phyloP scores from a whole-genome alignment of 1,284 basidiomycete genomes.

The Sporisorium exsertum region DNA sequence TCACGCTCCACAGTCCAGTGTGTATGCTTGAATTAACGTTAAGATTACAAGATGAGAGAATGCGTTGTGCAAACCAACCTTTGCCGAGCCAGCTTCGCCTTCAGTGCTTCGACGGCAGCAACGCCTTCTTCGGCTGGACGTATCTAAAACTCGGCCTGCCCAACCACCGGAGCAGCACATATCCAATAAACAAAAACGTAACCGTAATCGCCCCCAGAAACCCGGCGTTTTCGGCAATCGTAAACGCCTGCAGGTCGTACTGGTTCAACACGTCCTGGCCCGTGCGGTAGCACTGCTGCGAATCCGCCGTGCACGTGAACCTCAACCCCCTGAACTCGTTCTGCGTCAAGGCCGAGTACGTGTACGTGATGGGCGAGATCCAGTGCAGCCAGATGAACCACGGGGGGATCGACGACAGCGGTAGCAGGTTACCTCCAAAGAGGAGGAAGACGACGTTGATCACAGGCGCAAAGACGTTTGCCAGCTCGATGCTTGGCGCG shows the following conservation, averaged over 20 bases:
- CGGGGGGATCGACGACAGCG: constrained; percentile 45
- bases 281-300: constrained; percentile 47
- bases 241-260: constrained; percentile 50
- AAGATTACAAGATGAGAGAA: no score
- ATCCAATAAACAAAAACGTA: constrained; percentile 38
- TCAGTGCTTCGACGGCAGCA: constrained; percentile 8
- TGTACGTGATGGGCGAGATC: constrained; percentile 59
- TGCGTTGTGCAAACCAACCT: no score
- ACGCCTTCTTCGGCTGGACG: constrained; percentile 30
- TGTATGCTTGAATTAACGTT: no score
- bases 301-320: constrained; percentile 36
- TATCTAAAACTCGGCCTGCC: constrained; percentile 36
- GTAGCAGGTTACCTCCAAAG: constrained; percentile 55
- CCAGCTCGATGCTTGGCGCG: constrained; percentile 41
- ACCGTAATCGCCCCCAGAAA: constrained; percentile 51
- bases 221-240: constrained; percentile 53
- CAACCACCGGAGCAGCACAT: constrained; percentile 38
- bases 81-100: no score
- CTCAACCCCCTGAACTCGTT: constrained; percentile 47
- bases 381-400: constrained; percentile 57
- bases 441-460: constrained; percentile 60
- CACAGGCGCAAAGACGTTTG: constrained; percentile 56
- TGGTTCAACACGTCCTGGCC: constrained; percentile 53
- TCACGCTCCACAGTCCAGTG: background rate
- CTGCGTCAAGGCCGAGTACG: constrained; percentile 47